Percentiles rank a stretch among this genome's conserved stretches.
Conservation (phyloP, 768 basidiomycete genomes). For the Rhodosporidiobolus sp. region DNA sequence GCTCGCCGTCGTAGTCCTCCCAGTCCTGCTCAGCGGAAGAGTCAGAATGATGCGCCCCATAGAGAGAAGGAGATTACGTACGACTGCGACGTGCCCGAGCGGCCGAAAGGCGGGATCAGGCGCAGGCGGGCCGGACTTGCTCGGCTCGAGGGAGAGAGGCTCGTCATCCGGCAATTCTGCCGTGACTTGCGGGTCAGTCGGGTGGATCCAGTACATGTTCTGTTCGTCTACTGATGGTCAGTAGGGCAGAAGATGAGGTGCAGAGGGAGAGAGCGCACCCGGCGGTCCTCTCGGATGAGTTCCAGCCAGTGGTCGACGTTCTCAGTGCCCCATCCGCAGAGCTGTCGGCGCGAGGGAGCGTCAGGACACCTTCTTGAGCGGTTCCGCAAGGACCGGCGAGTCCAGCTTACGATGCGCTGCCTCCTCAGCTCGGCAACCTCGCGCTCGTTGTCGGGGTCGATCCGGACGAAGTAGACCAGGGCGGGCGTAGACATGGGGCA, state of each 20-base stretch:
- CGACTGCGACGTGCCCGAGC: slow-evolving; percentile 22
- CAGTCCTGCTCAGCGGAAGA: slow-evolving; percentile 16
- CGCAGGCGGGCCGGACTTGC: slow-evolving; percentile 10
- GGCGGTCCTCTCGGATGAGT: not conserved
- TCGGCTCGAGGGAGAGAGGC: not conserved
- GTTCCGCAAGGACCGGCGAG: not conserved
- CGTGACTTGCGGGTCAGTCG: not conserved
- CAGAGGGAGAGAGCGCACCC: slow-evolving; percentile 7
- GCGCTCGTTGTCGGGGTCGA: slow-evolving; percentile 9
- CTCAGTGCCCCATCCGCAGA: slow-evolving; percentile 26
- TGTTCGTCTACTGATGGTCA: not conserved
- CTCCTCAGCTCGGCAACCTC: slow-evolving; percentile 17
- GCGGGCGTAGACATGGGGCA: not conserved
- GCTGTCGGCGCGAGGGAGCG: not conserved
- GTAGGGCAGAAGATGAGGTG: not conserved
- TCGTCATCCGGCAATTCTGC: not conserved
- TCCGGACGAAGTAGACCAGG: not conserved
- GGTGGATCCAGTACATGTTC: slow-evolving; percentile 33
- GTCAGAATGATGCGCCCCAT: too few species aligned
- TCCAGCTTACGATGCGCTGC: slow-evolving; percentile 11
- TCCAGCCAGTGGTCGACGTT: slow-evolving; percentile 18
- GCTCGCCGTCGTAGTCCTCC: slow-evolving; percentile 26
- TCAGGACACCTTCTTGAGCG: too few species aligned
- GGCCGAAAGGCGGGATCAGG: slow-evolving; percentile 19
- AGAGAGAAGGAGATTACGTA: not conserved